Evolutionary conservation across 2,329 filamentous ascomycete species (phyloP), one percentile per base, ranked within the genome.

Genomic region (Aphanocladium album): DNA sequence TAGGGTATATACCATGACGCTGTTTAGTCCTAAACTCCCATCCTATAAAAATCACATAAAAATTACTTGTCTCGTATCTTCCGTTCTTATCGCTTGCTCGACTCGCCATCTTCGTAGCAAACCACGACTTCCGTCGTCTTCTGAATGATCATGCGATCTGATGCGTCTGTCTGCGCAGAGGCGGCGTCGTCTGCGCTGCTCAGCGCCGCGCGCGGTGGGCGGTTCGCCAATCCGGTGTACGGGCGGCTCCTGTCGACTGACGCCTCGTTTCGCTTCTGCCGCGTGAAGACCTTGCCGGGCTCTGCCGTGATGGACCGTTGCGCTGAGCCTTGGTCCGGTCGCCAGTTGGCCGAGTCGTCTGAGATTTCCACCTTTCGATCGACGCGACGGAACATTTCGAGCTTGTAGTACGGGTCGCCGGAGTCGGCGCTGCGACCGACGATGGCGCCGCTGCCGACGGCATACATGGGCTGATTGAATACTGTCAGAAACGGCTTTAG

Each of bases 401-500:
- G 57, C 27, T 54, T 60, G 33, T 50, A 39, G 53, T 49, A 45
- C 4, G 50, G 5, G 17, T 46, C 57, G 33, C 39, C 21, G 2
- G 19, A 35, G 7, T 23, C 41, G 25, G 39, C 43, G 19, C 55
- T 52, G 17, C 21, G 41, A 6, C 19, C 47, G 2, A 7, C 9
- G 23, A 33, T n/a, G 3, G 25, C 39, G 41, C 43, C 16, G 41
- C 58, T 58, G 43, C 60, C 39, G 9, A 49, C 25, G 37, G 60
- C 25, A 16, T 49, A 49, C 45, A 50, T 17, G 5, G 57, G 27
- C 9, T 57, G 51, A 33, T 47, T 52, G 17, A 63, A 62, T 3
- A 58, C 61, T 16, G 33, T 49, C n/a, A 62, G 52, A 19, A 63
- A 62, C 3, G 62, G 62, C 21, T 54, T 60, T 12, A 63, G 49